Percentiles rank a stretch among this genome's conserved stretches.
These are phyloP conservation scores for Arthrobotrys megalospora DNA, from an alignment of 2,329 filamentous ascomycete species.

Conservation along the genomic window DNA sequence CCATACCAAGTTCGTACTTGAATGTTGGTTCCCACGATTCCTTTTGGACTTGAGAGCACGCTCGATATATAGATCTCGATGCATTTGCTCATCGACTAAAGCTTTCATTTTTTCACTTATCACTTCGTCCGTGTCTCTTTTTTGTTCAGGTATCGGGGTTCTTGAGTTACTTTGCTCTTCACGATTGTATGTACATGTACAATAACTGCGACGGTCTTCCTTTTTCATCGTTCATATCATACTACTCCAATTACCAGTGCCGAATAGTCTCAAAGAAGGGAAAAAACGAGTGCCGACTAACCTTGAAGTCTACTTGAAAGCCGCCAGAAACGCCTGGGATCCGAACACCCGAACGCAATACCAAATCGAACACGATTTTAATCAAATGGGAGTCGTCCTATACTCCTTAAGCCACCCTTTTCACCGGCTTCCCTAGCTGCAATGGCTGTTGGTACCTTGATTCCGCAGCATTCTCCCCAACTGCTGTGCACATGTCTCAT, in stretches of 20 bases:
- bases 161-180: conserved; percentile 19
- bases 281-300: too few relatives aligned
- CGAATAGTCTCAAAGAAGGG: neutral
- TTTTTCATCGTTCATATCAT: conserved; percentile 33
- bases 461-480: conserved; percentile 98
- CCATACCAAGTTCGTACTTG: neutral
- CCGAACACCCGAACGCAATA: neutral
- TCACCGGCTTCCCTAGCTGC: conserved; percentile 91
- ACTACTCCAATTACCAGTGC: conserved; percentile 1
- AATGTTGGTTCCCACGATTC: neutral
- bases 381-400: conserved; percentile 86
- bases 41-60: neutral
- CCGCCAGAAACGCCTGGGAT: conserved; percentile 17
- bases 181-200: conserved; percentile 51
- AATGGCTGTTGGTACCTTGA: conserved; percentile 94
- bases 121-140: neutral
- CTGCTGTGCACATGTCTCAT: conserved; percentile 80
- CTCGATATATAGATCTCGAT: conserved; percentile 11
- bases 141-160: conserved; percentile 41
- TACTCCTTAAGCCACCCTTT: conserved; percentile 75
- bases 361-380: conserved; percentile 69
- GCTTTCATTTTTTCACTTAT: neutral
- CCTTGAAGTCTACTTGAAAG: neutral
- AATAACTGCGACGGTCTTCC: conserved; percentile 36
- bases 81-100: conserved; percentile 12